Base-by-base conservation (phyloP, 2,329 filamentous ascomycete genomes). In the Penicillium verrucosum region DNA sequence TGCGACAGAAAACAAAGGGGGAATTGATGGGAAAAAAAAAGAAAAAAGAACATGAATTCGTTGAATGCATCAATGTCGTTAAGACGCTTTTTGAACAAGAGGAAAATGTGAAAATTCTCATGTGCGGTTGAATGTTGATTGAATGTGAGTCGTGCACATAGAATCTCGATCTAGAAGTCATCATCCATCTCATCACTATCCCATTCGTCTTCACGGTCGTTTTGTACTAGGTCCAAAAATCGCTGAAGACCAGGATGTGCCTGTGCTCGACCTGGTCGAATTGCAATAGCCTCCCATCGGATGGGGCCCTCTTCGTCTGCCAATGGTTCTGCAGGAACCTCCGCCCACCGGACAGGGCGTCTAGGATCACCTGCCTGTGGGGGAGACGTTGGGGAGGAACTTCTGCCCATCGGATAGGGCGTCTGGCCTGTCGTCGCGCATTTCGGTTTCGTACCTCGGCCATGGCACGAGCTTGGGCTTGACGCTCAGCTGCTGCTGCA, bases 161-260 rank as follows among this genome's bases (percentile, higher is more conserved):
- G 25, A 34, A 30, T 5, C 25, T n/a, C 36, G 9, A 54, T 42
- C 54, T 58, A 70, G 27, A 71, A 71, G 48, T 65, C 68, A 42
- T 78, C 78, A 18, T 82, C 80, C 49, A 84, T 60, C 63, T 84
- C 82, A 65, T 85, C 82, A 59, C 81, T 83, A 60, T 84, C 81
- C 82, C 82, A 85, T 56, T 78, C 82, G 61, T 84, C 82, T 68
- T 85, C 82, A 41, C 79, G 75, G 58, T 85, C 82, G 50, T 80
- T 73, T 54, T 73, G 67, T 6, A 80, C 82, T 54, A 84, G 68
- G 41, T 79, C 75, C 36, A 84, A 62, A 60, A 84, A 84, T 29
- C 80, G 71, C 63, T 81, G 78, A 3, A 85, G 68, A 9, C 79
- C 77, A 34, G 61, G 63, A 45, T 61, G 60, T n/a, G 21, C 51